phyloP scores from a whole-genome alignment of 345 rosid genomes.

The Euphorbia lathyris region DNA sequence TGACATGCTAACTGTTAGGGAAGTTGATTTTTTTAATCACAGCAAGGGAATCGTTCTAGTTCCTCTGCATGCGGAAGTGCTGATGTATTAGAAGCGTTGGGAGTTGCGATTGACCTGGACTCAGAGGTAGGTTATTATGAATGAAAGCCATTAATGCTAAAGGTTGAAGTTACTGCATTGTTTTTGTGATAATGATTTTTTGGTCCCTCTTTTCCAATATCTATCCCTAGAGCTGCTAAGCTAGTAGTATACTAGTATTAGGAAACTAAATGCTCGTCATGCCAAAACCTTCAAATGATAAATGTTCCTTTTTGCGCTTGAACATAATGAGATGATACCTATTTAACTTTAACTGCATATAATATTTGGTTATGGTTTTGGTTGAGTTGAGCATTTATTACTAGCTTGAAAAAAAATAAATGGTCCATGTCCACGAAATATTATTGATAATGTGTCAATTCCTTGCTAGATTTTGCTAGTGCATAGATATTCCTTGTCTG shows the following conservation, averaged over 20 bases:
- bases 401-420: background rate
- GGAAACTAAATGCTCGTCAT: background rate
- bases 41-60: slow-evolving; percentile 97
- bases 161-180: slow-evolving; percentile 3
- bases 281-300: background rate
- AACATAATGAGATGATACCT: background rate
- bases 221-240: background rate
- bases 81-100: slow-evolving; percentile 81
- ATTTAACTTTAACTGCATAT: background rate
- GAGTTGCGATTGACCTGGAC: slow-evolving; percentile 70
- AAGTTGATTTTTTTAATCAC: slow-evolving; percentile 18
- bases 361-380: background rate
- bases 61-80: slow-evolving; percentile 99
- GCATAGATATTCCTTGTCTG: background rate
- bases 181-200: background rate
- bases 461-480: background rate
- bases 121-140: slow-evolving; percentile 51
- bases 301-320: background rate
- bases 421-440: background rate
- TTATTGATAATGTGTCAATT: background rate
- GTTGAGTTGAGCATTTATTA: background rate
- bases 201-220: background rate
- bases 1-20: background rate
- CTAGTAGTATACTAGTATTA: background rate
- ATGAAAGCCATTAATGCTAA: slow-evolving; percentile 7